Evolutionary conservation across 2,329 filamentous ascomycete species (phyloP).

Genomic region (Onygena corvina): DNA sequence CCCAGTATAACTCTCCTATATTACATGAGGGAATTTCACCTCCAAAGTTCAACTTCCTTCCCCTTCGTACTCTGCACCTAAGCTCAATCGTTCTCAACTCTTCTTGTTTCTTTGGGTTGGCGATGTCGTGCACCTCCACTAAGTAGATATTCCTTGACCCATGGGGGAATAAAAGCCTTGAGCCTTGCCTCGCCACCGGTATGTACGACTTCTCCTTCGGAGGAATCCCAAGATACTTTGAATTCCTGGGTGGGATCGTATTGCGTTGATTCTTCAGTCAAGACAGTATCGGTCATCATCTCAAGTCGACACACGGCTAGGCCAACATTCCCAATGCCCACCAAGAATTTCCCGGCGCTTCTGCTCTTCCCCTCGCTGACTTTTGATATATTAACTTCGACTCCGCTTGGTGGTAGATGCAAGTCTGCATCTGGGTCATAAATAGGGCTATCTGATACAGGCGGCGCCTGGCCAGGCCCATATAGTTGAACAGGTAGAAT

Average conservation of each 20-base stretch:
- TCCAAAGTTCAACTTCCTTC: neutral
- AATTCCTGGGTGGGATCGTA: conserved; percentile 53
- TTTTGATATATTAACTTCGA: conserved; percentile 41
- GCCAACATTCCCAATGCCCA: conserved; percentile 71
- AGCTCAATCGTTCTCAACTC: no score
- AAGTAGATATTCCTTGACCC: conserved; percentile 44
- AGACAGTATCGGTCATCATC: conserved; percentile 69
- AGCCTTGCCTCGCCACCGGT: conserved; percentile 41
- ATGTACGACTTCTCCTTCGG: conserved; percentile 32
- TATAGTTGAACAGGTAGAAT: conserved; percentile 72
- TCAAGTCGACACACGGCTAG: conserved; percentile 77
- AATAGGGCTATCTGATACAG: conserved; percentile 41
- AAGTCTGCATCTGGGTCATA: conserved; percentile 23
- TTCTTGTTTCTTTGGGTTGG: conserved; percentile 10
- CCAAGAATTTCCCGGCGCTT: conserved; percentile 68
- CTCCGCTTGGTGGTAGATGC: conserved; percentile 26
- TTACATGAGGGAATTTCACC: no score
- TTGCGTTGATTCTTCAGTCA: conserved; percentile 54
- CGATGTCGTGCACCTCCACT: conserved; percentile 30
- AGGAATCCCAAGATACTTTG: conserved; percentile 41
- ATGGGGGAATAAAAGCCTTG: conserved; percentile 74
- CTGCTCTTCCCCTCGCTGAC: conserved; percentile 44
- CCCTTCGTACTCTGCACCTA: no score
- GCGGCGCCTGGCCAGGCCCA: conserved; percentile 31
- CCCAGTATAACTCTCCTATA: no score